Base-by-base conservation (phyloP, 2,329 filamentous ascomycete genomes). In the Penicillium palitans region DNA sequence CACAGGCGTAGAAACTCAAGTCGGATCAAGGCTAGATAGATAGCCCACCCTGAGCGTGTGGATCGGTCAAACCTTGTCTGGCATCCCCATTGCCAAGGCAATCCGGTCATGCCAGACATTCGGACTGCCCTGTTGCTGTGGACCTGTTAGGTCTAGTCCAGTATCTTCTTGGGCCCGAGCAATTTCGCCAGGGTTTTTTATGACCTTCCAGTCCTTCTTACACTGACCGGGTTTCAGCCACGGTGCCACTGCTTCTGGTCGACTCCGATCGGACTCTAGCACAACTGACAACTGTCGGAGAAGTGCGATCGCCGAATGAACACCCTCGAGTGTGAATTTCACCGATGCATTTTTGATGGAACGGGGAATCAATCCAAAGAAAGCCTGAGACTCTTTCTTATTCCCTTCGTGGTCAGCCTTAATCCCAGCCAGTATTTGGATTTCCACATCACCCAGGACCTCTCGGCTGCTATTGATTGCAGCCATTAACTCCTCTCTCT, bases 201-300 rank as follows among this genome's bases (percentile, higher is more conserved):
- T 24, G 5, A 35, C 6, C 19, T 50, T 21, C 19, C 19, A 21
- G 10, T 50, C 45, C 21, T 29, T 10, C 3, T 42, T 29, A 35
- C 13, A 15, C 2, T 45, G 25, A 9, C 29, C 19, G 6, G 51
- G 21, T 27, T 40, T 42, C 6, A 42, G 42, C 53, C 53, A 50
- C 19, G 53, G 35, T 27, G 37, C 25, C 13, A 8, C 27, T 41
- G n/a, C 9, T 25, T 50, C 42, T 12, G 25, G 37, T 35, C 53
- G 37, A 15, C 4, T 24, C 6, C n/a, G 53, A 47, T 62, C 48
- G 5, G 61, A 56, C 44, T 53, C 29, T 13, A 68, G 40, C 15
- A 63, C 47, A 17, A 60, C 60, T 9, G 64, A 27, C 13, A 68
- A 33, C 27, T 67, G 63, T 7, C 62, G 53, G 7, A 64, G 59